A percentile compares a stretch with the other conserved stretches of the same genome.
phyloP scores from a whole-genome alignment of 345 rosid species.

The Lepidium africanum region DNA sequence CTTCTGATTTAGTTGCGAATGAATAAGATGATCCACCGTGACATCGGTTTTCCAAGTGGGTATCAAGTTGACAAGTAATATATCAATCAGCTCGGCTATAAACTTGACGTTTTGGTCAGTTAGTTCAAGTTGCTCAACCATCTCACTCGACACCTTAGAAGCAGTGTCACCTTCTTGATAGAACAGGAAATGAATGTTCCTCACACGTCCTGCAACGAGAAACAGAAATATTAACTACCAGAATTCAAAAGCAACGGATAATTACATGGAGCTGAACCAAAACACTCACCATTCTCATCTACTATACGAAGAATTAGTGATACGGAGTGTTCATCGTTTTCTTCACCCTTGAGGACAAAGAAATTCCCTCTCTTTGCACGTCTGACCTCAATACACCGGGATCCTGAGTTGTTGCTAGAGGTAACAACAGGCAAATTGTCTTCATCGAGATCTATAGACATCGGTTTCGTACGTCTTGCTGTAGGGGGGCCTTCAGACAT shows the following conservation, averaged over 20 bases:
- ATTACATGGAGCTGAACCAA: not conserved
- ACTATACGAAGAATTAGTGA: slow-evolving; percentile 71
- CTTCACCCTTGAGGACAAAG: slow-evolving; percentile 61
- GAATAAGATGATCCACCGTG: slow-evolving; percentile 35
- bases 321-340: slow-evolving; percentile 60
- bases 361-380: slow-evolving; percentile 54
- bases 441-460: slow-evolving; percentile 54
- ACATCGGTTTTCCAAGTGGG: slow-evolving; percentile 49
- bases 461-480: slow-evolving; percentile 27
- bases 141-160: slow-evolving; percentile 73
- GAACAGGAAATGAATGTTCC: slow-evolving; percentile 75
- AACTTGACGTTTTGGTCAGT: slow-evolving; percentile 59
- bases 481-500: slow-evolving; percentile 70
- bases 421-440: slow-evolving; percentile 49
- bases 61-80: slow-evolving; percentile 50
- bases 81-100: slow-evolving; percentile 76
- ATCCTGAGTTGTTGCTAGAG: slow-evolving; percentile 34
- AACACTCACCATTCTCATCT: slow-evolving; percentile 52
- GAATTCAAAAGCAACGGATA: not conserved
- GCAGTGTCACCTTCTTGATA: slow-evolving; percentile 78
- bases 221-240: not conserved
- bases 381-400: slow-evolving; percentile 48
- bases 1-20: slow-evolving; percentile 25
- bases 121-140: slow-evolving; percentile 88
- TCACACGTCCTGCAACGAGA: slow-evolving; percentile 50